phyloP scores from a whole-genome alignment of 208 protist genomes.

The Trypanosoma vivax region DNA sequence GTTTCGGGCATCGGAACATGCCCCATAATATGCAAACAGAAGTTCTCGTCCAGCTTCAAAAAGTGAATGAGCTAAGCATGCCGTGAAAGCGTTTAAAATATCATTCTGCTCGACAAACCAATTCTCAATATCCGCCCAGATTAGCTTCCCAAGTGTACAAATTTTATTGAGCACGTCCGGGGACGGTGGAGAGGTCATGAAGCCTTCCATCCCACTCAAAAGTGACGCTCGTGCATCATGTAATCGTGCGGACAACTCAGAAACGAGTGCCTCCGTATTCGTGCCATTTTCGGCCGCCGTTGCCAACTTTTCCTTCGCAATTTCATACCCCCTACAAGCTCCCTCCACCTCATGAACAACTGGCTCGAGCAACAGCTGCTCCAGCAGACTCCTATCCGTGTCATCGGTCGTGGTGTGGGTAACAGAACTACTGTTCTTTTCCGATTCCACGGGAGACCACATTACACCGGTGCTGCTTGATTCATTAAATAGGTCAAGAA shows the following conservation, averaged over 20 bases:
- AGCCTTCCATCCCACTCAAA: slow-evolving; percentile 6
- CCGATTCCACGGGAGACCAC: too few species aligned
- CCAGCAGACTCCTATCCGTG: slow-evolving; percentile 1
- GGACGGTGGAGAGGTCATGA: slow-evolving; percentile 1
- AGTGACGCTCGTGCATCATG: background rate
- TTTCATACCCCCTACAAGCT: slow-evolving; percentile 1
- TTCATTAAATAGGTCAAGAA: too few species aligned
- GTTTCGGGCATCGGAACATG: background rate
- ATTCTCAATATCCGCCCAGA: slow-evolving; percentile 13
- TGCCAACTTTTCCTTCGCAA: slow-evolving; percentile 3
- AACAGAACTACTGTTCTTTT: background rate
- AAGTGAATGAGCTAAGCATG: background rate
- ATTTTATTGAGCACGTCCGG: slow-evolving; percentile 1
- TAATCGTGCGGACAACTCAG: background rate
- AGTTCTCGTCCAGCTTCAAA: slow-evolving; percentile 10
- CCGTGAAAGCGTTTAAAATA: slow-evolving; percentile 2
- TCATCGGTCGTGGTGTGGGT: background rate
- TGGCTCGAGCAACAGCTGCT: background rate
- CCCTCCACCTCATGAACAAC: slow-evolving; percentile 3
- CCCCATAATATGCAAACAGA: background rate
- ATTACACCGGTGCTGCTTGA: too few species aligned
- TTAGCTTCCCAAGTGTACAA: background rate
- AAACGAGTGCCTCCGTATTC: background rate
- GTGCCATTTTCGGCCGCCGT: background rate
- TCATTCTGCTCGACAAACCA: slow-evolving; percentile 11